Base-by-base conservation (phyloP, 1,139 yeast species). In the Scheffersomyces lignicola region DNA sequence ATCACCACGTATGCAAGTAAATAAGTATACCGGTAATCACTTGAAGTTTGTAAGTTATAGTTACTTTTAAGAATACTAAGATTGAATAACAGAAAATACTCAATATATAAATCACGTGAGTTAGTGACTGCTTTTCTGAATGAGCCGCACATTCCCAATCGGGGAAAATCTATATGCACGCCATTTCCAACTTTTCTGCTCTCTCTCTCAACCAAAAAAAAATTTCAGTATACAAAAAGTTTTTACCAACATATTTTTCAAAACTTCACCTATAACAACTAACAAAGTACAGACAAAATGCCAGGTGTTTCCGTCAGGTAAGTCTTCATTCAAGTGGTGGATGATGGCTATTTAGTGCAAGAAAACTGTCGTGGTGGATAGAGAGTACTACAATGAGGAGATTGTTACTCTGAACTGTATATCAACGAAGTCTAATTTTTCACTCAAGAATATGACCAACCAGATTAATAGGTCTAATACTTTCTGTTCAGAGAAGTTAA, bases 221-320 rank as follows among this genome's bases (percentile, higher is more conserved):
- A 24, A 20, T 24, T 24, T 24, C 28, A 24, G 10, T 11, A 24
- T 31, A 35, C 26, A 36, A 39, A 41, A 40, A 36, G 27, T 31
- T 28, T 31, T 18, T 33, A 7, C 3, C 7, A 29, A 21, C 24
- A 14, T 25, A 11, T 32, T 16, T 17, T 31, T 32, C 31, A 24
- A 31, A 35, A 41, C 47, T 38, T 36, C 26, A 45, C 49, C 49
- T 35, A 35, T 41, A 36, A 37, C 26, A 37, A 24, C 24, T 26
- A 32, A 24, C 26, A 38, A 29, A 41, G 29, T 39, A 38, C 42
- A 43, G 43, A 47, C 52, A 59, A 55, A 67, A 89, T 89, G 97
- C 84, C 96, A 79, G 96, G 96, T 87, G 92, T 84, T 79, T 84
- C 96, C 78, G 97, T 89, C 71, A 87, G 94, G 95, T 86, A 83